These are phyloP conservation scores for Penicillium sumatraense DNA, from an alignment of 2,329 filamentous ascomycete species.

Conservation along the genomic window DNA sequence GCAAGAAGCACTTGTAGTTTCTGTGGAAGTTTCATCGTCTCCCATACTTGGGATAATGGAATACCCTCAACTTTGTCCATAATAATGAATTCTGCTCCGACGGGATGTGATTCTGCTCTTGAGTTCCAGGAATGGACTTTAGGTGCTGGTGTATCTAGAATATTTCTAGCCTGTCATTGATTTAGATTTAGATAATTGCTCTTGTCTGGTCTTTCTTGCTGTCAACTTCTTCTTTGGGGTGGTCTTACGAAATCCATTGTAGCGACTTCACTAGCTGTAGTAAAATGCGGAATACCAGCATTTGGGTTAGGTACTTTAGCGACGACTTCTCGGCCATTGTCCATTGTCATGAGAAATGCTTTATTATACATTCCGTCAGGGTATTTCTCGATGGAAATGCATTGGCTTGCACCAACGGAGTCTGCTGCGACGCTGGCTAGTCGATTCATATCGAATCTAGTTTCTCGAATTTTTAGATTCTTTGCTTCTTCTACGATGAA, in stretches of 20 bases:
- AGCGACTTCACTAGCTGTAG: slow-evolving; percentile 43
- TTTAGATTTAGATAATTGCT: not conserved
- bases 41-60: slow-evolving; percentile 31
- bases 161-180: slow-evolving; percentile 23
- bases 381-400: slow-evolving; percentile 25
- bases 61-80: slow-evolving; percentile 30
- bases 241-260: slow-evolving; percentile 29
- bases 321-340: slow-evolving; percentile 34
- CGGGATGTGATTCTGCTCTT: slow-evolving; percentile 21
- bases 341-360: slow-evolving; percentile 33
- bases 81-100: slow-evolving; percentile 27
- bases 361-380: slow-evolving; percentile 34
- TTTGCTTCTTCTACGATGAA: slow-evolving; percentile 32
- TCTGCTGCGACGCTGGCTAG: slow-evolving; percentile 26
- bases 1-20: slow-evolving; percentile 33
- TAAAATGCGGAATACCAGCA: slow-evolving; percentile 19
- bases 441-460: slow-evolving; percentile 27
- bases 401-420: slow-evolving; percentile 21
- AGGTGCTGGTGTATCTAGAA: slow-evolving; percentile 27
- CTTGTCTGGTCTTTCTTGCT: not conserved
- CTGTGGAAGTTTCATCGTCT: slow-evolving; percentile 25
- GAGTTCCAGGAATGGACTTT: slow-evolving; percentile 28
- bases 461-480: slow-evolving; percentile 27
- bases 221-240: too few species aligned
- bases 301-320: slow-evolving; percentile 41